A percentile compares a stretch with the other conserved stretches of the same genome.
Conservation (phyloP, 176 grass and related monocot species). For the Tillandsia leiboldiana region DNA sequence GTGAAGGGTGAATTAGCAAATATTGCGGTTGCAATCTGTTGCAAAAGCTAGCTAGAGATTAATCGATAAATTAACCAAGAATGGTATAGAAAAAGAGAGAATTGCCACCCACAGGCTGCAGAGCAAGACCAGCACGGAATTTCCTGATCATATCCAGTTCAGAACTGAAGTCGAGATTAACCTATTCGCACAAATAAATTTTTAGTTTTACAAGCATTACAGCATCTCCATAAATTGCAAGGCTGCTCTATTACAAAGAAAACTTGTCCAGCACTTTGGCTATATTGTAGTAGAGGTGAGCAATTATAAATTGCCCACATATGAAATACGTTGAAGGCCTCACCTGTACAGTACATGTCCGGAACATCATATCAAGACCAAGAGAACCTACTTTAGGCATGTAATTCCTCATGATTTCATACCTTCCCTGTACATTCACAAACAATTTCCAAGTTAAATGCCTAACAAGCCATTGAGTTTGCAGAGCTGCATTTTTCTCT, state of each 20-base stretch:
- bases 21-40: constrained; percentile 97
- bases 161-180: constrained; percentile 99
- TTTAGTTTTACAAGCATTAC: background rate
- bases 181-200: constrained; percentile 31
- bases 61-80: background rate
- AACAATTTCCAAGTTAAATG: background rate
- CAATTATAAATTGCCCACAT: background rate
- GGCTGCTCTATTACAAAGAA: background rate
- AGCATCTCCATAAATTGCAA: background rate
- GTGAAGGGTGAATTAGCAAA: constrained; percentile 98
- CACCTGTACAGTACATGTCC: constrained; percentile 96
- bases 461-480: background rate
- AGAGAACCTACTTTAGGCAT: constrained; percentile 99
- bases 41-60: constrained; percentile 16
- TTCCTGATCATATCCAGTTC: constrained; percentile 95
- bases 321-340: background rate
- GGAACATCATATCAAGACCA: constrained; percentile 98
- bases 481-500: too few relatives aligned
- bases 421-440: constrained; percentile 55
- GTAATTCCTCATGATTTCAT: constrained; percentile 93
- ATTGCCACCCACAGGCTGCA: constrained; percentile 84
- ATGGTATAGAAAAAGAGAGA: background rate
- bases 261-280: background rate
- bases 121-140: constrained; percentile 67
- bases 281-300: background rate